Evolutionary conservation across 2,329 filamentous ascomycete species (phyloP).

Genomic region (Hirsutella thompsonii): DNA sequence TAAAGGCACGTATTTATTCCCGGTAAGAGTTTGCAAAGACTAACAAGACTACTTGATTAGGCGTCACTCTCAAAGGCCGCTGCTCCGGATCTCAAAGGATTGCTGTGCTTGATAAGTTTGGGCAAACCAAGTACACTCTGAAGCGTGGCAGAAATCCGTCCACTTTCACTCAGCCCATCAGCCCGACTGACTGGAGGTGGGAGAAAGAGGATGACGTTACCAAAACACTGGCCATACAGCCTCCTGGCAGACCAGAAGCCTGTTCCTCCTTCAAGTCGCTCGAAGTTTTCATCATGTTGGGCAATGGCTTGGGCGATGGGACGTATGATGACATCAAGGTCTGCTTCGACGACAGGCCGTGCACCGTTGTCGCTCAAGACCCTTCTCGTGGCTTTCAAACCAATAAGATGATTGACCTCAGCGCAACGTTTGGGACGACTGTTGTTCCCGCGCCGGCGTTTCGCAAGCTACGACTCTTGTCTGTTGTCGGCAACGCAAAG

Average conservation of each 20-base stretch:
- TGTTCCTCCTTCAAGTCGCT: not conserved
- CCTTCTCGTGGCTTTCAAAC: not conserved
- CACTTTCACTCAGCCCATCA: too few relatives aligned
- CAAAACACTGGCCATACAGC: not conserved
- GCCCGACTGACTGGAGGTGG: not conserved
- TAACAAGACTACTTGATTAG: too few relatives aligned
- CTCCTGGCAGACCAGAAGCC: not conserved
- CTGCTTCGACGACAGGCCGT: not conserved
- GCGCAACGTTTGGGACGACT: not conserved
- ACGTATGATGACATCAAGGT: not conserved
- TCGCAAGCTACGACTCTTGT: not conserved
- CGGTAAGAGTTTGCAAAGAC: too few relatives aligned
- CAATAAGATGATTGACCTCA: not conserved
- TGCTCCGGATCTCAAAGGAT: too few relatives aligned
- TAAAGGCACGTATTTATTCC: too few relatives aligned
- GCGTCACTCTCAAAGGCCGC: too few relatives aligned
- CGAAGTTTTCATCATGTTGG: not conserved
- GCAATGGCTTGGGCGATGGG: not conserved
- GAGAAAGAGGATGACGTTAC: not conserved
- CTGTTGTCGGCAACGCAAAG: not conserved
- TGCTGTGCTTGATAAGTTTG: too few relatives aligned
- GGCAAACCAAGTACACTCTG: too few relatives aligned
- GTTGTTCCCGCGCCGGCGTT: not conserved
- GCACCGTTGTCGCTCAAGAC: too few relatives aligned
- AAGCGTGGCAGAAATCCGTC: too few relatives aligned